A percentile compares a stretch with the other conserved stretches of the same genome.
phyloP scores from a whole-genome alignment of 108 stramenopile genomes.

The Pseudonitzschia multiseries region DNA sequence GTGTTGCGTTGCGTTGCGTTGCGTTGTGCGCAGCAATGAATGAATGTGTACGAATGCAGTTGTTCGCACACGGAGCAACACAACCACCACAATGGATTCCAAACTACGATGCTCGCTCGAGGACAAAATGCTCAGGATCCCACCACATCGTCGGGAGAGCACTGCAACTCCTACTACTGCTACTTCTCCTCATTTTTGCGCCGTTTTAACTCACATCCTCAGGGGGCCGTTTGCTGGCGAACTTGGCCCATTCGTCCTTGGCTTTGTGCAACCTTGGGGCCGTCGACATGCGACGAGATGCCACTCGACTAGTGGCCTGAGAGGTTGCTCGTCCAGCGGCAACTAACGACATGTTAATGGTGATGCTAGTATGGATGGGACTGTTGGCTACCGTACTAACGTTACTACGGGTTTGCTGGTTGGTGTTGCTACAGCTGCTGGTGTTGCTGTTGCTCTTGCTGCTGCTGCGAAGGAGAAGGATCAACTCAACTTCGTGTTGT shows the following conservation, averaged over 20 bases:
- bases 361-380: no score
- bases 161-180: no score
- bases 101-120: no score
- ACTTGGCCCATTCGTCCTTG: slow-evolving; percentile 60
- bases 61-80: no score
- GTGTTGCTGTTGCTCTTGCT: no score
- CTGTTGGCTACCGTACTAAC: neutral
- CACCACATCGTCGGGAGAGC: no score
- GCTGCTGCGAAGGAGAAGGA: neutral
- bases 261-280: slow-evolving; percentile 83
- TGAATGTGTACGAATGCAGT: neutral
- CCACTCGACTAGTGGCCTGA: slow-evolving; percentile 23
- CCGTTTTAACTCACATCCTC: slow-evolving; percentile 31
- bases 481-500: neutral
- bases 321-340: slow-evolving; percentile 30
- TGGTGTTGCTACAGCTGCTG: no score
- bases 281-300: slow-evolving; percentile 45
- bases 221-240: slow-evolving; percentile 69
- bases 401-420: neutral
- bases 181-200: no score
- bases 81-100: no score
- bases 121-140: no score
- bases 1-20: neutral
- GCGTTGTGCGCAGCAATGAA: neutral
- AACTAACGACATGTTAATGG: slow-evolving; percentile 21